These are phyloP conservation scores for Lathyrus sativus DNA, from an alignment of 306 rosid genomes.

Conservation along the genomic window DNA sequence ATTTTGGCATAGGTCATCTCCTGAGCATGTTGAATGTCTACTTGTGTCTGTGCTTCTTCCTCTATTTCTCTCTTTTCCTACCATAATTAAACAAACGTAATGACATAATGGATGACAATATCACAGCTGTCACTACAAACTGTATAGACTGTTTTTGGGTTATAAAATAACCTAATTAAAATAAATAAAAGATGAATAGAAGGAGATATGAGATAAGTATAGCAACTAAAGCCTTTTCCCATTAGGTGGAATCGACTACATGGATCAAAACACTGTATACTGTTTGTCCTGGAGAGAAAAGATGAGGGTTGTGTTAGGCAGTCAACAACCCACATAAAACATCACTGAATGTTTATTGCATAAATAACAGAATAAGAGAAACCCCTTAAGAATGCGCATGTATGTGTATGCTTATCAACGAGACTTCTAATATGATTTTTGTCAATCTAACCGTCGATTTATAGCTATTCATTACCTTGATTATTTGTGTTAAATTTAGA, in stretches of 20 bases:
- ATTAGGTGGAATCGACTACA: background rate
- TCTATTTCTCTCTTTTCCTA: slow-evolving; percentile 70
- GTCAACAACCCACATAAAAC: slow-evolving; percentile 7
- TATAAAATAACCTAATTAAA: background rate
- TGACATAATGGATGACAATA: background rate
- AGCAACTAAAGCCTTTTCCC: slow-evolving; percentile 15
- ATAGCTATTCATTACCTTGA: background rate
- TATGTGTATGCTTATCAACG: background rate
- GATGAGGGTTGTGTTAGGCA: background rate
- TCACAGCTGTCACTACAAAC: background rate
- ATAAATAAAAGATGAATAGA: slow-evolving; percentile 15
- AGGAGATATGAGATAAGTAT: background rate
- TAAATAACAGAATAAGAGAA: background rate
- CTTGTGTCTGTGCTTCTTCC: slow-evolving; percentile 66
- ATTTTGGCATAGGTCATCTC: slow-evolving; percentile 69
- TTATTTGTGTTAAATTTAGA: background rate
- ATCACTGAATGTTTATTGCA: slow-evolving; percentile 3
- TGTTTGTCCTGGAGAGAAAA: background rate
- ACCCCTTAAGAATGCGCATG: background rate
- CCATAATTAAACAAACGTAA: slow-evolving; percentile 27
- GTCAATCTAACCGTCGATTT: background rate
- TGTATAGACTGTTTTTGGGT: background rate
- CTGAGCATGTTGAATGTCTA: slow-evolving; percentile 66
- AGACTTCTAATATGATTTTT: background rate
- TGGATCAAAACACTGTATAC: slow-evolving; percentile 2